Evolutionary conservation across 371 early-diverging fungal species (phyloP).

Genomic region (Nematocida sp.): DNA sequence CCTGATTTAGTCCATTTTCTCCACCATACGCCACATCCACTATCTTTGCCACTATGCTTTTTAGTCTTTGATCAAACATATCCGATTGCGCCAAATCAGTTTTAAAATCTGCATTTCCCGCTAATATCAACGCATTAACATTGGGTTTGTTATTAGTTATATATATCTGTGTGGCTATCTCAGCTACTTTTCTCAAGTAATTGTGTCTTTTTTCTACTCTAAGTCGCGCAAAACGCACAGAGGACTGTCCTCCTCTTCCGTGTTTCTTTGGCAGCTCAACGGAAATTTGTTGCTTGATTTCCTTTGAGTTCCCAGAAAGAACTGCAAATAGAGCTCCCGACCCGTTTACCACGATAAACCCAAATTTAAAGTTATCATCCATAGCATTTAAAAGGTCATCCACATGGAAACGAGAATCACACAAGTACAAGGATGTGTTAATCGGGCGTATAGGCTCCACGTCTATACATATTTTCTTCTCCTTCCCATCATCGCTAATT

Average conservation of each 20-base stretch:
- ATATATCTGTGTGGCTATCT: constrained; percentile 82
- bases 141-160: constrained; percentile 84
- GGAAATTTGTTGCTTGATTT: constrained; percentile 82
- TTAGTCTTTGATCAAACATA: constrained; percentile 82
- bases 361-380: constrained; percentile 90
- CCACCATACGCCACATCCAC: constrained; percentile 98
- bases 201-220: constrained; percentile 96
- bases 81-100: constrained; percentile 84
- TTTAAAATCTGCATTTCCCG: constrained; percentile 97
- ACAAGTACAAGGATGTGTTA: constrained; percentile 95
- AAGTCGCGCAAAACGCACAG: constrained; percentile 95
- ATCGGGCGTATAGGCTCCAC: constrained; percentile 98
- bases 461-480: constrained; percentile 94
- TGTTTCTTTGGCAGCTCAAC: constrained; percentile 99
- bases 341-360: constrained; percentile 99
- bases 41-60: constrained; percentile 78
- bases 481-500: constrained; percentile 87
- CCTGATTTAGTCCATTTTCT: constrained; percentile 97
- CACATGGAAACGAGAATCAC: constrained; percentile 99
- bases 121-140: constrained; percentile 84
- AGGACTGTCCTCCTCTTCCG: constrained; percentile 99
- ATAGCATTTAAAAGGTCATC: constrained; percentile 79
- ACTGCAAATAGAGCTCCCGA: constrained; percentile 90
- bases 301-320: constrained; percentile 89
- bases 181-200: constrained; percentile 95